Evolutionary conservation across 2,329 filamentous ascomycete genomes (phyloP).

Genomic region (Pseudogymnoascus sp.): DNA sequence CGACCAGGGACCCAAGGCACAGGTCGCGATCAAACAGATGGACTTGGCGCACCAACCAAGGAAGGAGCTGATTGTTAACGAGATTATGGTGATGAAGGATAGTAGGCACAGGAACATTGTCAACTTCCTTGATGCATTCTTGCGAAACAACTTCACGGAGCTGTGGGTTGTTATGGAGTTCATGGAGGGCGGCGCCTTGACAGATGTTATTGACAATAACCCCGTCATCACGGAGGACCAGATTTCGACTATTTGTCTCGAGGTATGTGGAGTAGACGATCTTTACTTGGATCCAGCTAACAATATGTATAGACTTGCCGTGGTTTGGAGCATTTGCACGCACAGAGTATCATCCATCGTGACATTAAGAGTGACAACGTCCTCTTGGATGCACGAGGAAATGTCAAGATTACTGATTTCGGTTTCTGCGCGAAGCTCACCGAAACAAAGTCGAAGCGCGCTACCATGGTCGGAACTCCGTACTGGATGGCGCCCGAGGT

Average conservation of each 20-base stretch:
- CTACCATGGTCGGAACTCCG: conserved; percentile 97
- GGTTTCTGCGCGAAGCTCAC: conserved; percentile 98
- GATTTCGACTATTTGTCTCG: conserved; percentile 92
- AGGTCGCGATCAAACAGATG: conserved; percentile 99
- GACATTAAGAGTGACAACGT: conserved; percentile 99
- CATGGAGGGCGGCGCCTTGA: conserved; percentile 96
- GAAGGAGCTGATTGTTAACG: conserved; percentile 97
- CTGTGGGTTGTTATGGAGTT: conserved; percentile 99
- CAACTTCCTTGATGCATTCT: conserved; percentile 94
- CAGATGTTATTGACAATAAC: conserved; percentile 98
- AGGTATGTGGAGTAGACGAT: conserved; percentile 52
- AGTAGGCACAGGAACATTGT: conserved; percentile 97
- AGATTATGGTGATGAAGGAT: conserved; percentile 99
- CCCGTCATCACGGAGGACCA: conserved; percentile 89
- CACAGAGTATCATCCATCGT: conserved; percentile 94
- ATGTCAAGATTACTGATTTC: conserved; percentile 98
- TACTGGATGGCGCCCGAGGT: conserved; percentile 99
- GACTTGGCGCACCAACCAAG: conserved; percentile 93
- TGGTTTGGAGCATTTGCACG: conserved; percentile 87
- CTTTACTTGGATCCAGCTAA: conserved; percentile 11
- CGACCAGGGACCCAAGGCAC: conserved; percentile 69
- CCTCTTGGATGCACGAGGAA: conserved; percentile 82
- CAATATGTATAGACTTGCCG: conserved; percentile 67
- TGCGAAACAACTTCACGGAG: conserved; percentile 88
- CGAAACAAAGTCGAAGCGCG: conserved; percentile 91